A percentile compares a stretch with the other conserved stretches of the same genome.
phyloP scores from a whole-genome alignment of 1,139 yeast species.

The Debaryomycetaceae sp. region DNA sequence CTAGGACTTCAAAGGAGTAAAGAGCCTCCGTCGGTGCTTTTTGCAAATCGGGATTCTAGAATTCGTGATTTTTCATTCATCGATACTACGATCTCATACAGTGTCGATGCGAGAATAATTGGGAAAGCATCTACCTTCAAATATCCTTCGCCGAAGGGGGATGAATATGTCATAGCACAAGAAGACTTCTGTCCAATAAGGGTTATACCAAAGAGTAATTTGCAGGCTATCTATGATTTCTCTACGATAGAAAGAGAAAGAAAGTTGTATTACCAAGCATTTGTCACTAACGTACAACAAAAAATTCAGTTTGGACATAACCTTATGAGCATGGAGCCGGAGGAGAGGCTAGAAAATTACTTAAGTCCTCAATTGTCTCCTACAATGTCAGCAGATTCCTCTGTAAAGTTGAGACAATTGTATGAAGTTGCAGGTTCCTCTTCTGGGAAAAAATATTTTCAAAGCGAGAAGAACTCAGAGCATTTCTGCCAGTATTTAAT shows the following conservation, averaged over 20 bases:
- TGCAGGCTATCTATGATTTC: conserved; percentile 19
- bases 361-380: conserved; percentile 10
- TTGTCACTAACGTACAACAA: conserved; percentile 28
- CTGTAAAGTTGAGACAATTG: conserved; percentile 30
- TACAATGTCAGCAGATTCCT: conserved; percentile 13
- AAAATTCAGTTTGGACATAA: conserved; percentile 30
- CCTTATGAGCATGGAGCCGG: conserved; percentile 10
- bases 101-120: conserved; percentile 42
- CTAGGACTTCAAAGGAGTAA: conserved; percentile 29
- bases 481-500: conserved; percentile 31
- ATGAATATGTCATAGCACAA: conserved; percentile 39
- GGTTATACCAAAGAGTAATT: conserved; percentile 31
- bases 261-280: conserved; percentile 33
- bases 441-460: conserved; percentile 13
- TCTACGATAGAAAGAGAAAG: conserved; percentile 19
- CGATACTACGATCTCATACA: conserved; percentile 36
- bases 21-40: conserved; percentile 18
- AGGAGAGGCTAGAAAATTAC: conserved; percentile 8
- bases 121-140: conserved; percentile 41
- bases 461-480: conserved; percentile 18
- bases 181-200: conserved; percentile 34
- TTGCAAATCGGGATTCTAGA: conserved; percentile 17
- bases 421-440: conserved; percentile 23
- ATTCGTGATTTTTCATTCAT: conserved; percentile 36
- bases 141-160: conserved; percentile 13